Conservation (phyloP, 2,329 filamentous ascomycete genomes). For the Phaeosphaeria sp. region DNA sequence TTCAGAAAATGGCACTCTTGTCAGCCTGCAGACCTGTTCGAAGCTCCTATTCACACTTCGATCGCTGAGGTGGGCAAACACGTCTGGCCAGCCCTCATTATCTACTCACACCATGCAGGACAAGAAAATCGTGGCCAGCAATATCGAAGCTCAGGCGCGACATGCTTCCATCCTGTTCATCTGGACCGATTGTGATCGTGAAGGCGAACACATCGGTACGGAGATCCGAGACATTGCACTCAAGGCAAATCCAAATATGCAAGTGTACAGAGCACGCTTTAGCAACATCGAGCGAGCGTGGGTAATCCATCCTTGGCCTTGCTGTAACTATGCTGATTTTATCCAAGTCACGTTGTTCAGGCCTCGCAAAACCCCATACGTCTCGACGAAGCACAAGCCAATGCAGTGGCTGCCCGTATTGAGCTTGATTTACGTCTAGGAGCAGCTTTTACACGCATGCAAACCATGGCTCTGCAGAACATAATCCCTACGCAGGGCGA, state of each 20-base stretch:
- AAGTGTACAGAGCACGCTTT: conserved; percentile 86
- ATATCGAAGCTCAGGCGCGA: conserved; percentile 80
- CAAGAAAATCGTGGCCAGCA: conserved; percentile 80
- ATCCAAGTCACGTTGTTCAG: conserved; percentile 76
- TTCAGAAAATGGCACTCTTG: conserved; percentile 84
- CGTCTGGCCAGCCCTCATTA: background rate
- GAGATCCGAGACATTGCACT: conserved; percentile 85
- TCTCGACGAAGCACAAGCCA: conserved; percentile 84
- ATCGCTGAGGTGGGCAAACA: conserved; percentile 66
- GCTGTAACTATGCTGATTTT: background rate
- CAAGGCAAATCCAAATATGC: conserved; percentile 73
- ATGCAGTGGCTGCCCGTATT: conserved; percentile 86
- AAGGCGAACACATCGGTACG: conserved; percentile 94
- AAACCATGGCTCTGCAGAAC: conserved; percentile 77
- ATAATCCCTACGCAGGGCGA: conserved; percentile 70
- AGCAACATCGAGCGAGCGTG: conserved; percentile 94
- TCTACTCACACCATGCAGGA: conserved; percentile 59
- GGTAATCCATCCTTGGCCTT: conserved; percentile 38
- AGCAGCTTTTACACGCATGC: conserved; percentile 87
- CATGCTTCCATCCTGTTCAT: conserved; percentile 82
- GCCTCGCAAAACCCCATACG: conserved; percentile 79
- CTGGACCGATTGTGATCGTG: conserved; percentile 98
- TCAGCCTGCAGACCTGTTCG: conserved; percentile 79
- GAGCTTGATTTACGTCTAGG: conserved; percentile 92
- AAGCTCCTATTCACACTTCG: conserved; percentile 73